Conservation (phyloP, 2,329 filamentous ascomycete species). For the Madurella mycetomatis region DNA sequence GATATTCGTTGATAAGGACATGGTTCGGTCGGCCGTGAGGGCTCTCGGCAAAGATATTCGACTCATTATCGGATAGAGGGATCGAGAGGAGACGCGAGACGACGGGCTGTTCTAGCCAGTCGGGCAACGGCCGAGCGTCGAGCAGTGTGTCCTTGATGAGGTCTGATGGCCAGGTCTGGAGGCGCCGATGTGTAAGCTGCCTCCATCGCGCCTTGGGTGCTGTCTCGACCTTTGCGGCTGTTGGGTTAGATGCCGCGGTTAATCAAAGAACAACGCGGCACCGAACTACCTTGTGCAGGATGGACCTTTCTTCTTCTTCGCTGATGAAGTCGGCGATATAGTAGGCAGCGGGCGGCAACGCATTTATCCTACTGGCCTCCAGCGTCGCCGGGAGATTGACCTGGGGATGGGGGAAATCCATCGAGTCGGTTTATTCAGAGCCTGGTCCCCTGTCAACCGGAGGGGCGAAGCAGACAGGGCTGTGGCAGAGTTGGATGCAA, state of each 20-base stretch:
- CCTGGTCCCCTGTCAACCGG: background rate
- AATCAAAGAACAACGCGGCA: constrained; percentile 38
- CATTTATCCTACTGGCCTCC: constrained; percentile 47
- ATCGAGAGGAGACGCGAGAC: constrained; percentile 56
- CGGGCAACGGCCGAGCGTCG: constrained; percentile 61
- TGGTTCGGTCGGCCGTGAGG: constrained; percentile 80
- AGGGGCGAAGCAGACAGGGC: background rate
- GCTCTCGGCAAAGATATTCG: constrained; percentile 55
- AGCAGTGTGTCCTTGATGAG: constrained; percentile 75
- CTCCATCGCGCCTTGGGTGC: constrained; percentile 79
- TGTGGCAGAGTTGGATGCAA: background rate
- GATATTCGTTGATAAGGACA: constrained; percentile 90
- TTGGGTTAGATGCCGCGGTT: constrained; percentile 46
- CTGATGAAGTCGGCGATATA: constrained; percentile 86
- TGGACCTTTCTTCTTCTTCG: constrained; percentile 62
- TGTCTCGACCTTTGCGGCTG: constrained; percentile 47
- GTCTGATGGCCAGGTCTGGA: constrained; percentile 86
- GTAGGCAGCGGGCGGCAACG: constrained; percentile 63
- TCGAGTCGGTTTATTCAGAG: background rate
- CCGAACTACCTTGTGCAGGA: constrained; percentile 63
- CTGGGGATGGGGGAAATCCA: constrained; percentile 6
- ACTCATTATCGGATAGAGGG: constrained; percentile 32
- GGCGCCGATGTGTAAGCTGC: constrained; percentile 76
- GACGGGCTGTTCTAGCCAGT: constrained; percentile 69
- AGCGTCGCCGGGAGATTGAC: constrained; percentile 44